Evolutionary conservation across 2,329 filamentous ascomycete species (phyloP), one percentile per base, ranked within the genome.

Genomic region (Apiospora hydei): DNA sequence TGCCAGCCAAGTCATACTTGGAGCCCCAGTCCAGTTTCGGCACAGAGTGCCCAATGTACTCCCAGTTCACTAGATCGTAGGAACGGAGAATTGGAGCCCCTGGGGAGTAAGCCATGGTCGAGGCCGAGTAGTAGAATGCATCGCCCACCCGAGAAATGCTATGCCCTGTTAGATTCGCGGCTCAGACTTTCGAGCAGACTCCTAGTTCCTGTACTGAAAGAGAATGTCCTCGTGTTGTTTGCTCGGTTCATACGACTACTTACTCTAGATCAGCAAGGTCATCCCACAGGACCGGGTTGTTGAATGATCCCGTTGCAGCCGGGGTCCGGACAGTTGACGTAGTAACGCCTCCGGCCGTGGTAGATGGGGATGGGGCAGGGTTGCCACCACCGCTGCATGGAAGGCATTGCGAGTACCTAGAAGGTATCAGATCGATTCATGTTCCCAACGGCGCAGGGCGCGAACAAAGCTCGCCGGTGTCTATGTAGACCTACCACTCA

Each of bases 61-160:
- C 83, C 86, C 86, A 88, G 73, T 87, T 87, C 46, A 87, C 83
- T 0, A 91, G 83, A 76, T 90, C 87, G 69, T 85, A 85, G 0
- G 88, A 90, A 34, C 83, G 82, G 0, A 91, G 80, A 2, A 91
- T 82, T 0, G 89, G 88, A 0, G 88, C 88, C 13, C 88, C 88
- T 0, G 88, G 85, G 14, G 85, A 88, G 76, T 86, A 90, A 69
- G 88, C 86, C 76, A 90, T 88, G 8, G 84, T 89, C 1, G 88
- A 90, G 0, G 88, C 86, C 0, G 86, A 87, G 75, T 86, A 90
- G 77, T 84, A 90, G 64, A 78, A 87, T 2, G 83, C 83, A 73
- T 87, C 83, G 4, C 83, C 82, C 0, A 87, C 83, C 8, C 86
- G 83, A 75, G 87, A 85, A 21, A 90, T 82, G 74, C 68, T 69